Base-by-base conservation (phyloP, 345 rosid genomes). In the Eucalyptus tenuipes region DNA sequence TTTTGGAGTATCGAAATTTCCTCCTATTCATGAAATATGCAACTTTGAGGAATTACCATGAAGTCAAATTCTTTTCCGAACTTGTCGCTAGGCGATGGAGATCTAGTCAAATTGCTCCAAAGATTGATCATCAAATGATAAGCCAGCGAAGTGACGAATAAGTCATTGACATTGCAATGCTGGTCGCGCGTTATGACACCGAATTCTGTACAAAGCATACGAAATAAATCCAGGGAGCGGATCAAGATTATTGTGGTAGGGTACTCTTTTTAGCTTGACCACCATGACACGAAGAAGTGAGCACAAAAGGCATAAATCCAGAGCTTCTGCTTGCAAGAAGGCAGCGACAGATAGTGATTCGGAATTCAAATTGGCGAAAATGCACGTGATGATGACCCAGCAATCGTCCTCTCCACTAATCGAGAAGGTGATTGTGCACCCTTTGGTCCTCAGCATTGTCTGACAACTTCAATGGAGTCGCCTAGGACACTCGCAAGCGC, bases 401-500 rank as follows among this genome's bases (percentile, higher is more conserved):
- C 61, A 4, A 55, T 20, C 0, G 61, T 55, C 61, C 13, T 55
- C 61, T 55, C 6, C 0, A 55, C 61, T 10, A 24, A 55, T 24
- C 27, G 61, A 0, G 61, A 0, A 55, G 27, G 13, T 55, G 29
- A 55, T 55, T 55, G 61, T 55, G 61, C 29, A 10, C 6, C 61
- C 11, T 55, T 24, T 24, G 61, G 29, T 55, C 61, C 61, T 24
- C 29, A 55, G 61, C 5, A 55, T 55, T 10, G 13, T 55, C 27
- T 37, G 61, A 55, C 61, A 24, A 24, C 29, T 55, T 22, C 27
- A 0, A 55, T 55, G 13, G 61, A 2, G 13, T 55, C 12, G 61
- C 61, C 61, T 9, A 0, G 0, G 29, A 55, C 61, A 10, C 61
- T 24, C 0, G 61, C 61, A 4, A 24, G 61, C 61, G 0, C 61